phyloP scores from a whole-genome alignment of 371 early-diverging fungal genomes.

The Mucor velutinosus region DNA sequence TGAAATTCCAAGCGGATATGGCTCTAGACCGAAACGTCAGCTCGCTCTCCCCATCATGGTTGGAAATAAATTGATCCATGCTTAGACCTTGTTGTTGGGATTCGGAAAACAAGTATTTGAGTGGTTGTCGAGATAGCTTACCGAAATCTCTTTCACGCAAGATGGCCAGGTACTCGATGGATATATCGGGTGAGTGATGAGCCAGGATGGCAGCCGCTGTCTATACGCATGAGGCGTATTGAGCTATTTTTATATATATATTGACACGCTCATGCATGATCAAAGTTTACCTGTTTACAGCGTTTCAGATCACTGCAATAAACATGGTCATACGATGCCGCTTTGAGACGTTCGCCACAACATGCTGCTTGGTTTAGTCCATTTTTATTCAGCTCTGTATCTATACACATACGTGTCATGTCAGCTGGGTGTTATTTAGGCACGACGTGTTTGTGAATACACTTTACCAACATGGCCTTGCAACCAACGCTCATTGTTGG shows the following conservation, averaged over 20 bases:
- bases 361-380: conserved; percentile 38
- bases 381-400: conserved; percentile 34
- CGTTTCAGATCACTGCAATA: conserved; percentile 45
- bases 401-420: conserved; percentile 10
- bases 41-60: conserved; percentile 32
- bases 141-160: conserved; percentile 47
- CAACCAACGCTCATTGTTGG: conserved; percentile 44
- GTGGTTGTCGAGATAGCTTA: conserved; percentile 22
- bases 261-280: not conserved
- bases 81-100: not conserved
- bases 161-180: conserved; percentile 13
- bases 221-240: not conserved
- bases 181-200: conserved; percentile 19
- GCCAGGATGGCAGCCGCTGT: conserved; percentile 30
- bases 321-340: conserved; percentile 25
- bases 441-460: not conserved
- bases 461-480: conserved; percentile 46
- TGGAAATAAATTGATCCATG: conserved; percentile 16
- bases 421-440: not conserved
- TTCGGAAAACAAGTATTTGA: conserved; percentile 13
- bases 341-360: conserved; percentile 34
- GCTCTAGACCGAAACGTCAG: conserved; percentile 23
- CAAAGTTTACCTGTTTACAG: conserved; percentile 37
- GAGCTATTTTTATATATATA: not conserved
- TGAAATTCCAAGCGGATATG: conserved; percentile 19